Conservation (phyloP, 768 basidiomycete species). For the Rhodotorula paludigena region DNA sequence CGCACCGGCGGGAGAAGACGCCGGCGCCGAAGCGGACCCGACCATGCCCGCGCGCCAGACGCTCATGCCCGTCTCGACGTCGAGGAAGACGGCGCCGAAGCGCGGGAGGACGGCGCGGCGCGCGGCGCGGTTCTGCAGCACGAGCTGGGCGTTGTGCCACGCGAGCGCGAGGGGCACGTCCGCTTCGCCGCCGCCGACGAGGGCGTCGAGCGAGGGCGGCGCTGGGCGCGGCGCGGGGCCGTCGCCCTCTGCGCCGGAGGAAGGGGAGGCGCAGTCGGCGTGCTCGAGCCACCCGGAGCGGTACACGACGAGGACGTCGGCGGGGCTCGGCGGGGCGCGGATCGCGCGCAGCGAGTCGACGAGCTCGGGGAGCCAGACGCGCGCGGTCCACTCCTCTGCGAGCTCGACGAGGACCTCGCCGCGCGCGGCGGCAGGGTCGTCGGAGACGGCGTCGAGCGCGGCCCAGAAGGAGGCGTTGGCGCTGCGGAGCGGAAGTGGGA, state of each 20-base stretch:
- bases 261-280: constrained; percentile 17
- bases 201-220: constrained; percentile 9
- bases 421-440: constrained; percentile 9
- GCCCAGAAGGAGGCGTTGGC: constrained; percentile 18
- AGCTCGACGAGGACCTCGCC: constrained; percentile 15
- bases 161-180: constrained; percentile 10
- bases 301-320: constrained; percentile 38
- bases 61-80: constrained; percentile 37
- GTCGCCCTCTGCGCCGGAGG: constrained; percentile 14
- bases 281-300: constrained; percentile 36
- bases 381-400: constrained; percentile 23
- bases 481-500: constrained; percentile 23
- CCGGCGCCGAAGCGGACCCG: constrained; percentile 9
- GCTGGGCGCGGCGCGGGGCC: constrained; percentile 18
- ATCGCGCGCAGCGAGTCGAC: constrained; percentile 32
- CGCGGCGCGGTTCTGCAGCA: constrained; percentile 36
- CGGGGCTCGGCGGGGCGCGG: constrained; percentile 13
- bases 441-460: background rate
- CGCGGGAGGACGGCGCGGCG: constrained; percentile 20
- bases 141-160: constrained; percentile 41
- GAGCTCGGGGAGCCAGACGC: constrained; percentile 41
- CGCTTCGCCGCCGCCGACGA: constrained; percentile 1
- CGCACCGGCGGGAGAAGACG: background rate
- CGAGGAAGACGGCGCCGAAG: constrained; percentile 38
- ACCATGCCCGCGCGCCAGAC: constrained; percentile 39